Evolutionary conservation across 2,329 filamentous ascomycete species (phyloP), one percentile per base, ranked within the genome.

Genomic region (Atkinsonella texensis): DNA sequence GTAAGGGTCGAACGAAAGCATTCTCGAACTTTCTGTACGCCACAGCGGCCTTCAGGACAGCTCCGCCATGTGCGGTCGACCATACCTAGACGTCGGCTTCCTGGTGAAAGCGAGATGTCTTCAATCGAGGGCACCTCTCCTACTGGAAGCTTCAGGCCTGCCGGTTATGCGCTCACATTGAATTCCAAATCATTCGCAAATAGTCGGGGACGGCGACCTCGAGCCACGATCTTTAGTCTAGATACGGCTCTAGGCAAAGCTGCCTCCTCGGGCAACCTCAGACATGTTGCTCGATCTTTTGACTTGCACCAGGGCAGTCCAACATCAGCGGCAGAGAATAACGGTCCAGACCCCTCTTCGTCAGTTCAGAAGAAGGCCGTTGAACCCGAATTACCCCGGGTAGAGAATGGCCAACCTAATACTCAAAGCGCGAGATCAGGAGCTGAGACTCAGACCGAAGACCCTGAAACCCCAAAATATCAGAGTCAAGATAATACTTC

Each of bases 1-100:
- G 58, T 73, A 35, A 64, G 68, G 3, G 68, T 71, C 2, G 68
- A 71, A 50, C 65, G 66, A 11, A 71, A 71, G 58, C 58, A 61
- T 33, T 57, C 61, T 12, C 58, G 59, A 38, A 51, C 54, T 12
- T 50, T 57, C 23, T 55, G 59, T 18, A 57, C 54, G 28, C 57
- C 58, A 23, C 56, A 56, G 15, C 56, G 57, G 15, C 32, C 31
- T 18, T 28, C 39, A 2, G 31, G 17, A 6, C 46, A 52, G 13
- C 17, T 49, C 7, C 46, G 47, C 4, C 45, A 54, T 47, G 50
- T 50, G 31, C 46, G 52, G 13, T 54, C 54, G 7, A 52, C 54
- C 7, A 45, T 55, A 20, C 51, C 53, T 4, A 49, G 48, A 45
- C 51, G 51, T 47, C 40, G 45, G 28, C 15, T 8, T 33, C 4